Base-by-base conservation (phyloP, 2,329 filamentous ascomycete genomes). In the Lasiodiplodia hormozganensis region DNA sequence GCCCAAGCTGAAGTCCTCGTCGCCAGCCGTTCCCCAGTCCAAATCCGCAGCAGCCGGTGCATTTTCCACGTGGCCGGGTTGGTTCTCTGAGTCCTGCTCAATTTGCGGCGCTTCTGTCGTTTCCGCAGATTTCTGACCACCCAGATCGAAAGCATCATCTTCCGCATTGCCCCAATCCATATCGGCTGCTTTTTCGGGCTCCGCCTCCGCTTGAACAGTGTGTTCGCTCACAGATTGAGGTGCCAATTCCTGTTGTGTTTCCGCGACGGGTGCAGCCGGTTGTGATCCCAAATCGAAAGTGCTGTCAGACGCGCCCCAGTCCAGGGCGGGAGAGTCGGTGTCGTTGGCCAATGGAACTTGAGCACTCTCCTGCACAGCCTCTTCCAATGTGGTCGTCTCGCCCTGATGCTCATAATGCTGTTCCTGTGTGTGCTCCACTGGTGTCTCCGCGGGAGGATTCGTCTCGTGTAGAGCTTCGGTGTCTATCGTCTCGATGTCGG, bases 361-460 rank as follows among this genome's bases (percentile, higher is more conserved):
- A 14, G 75, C 77, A 65, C 80, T 81, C 65, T 85, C 82, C 23
- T 80, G 77, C 28, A 83, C 73, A 25, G 83, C 82, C 25, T 83
- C 78, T 64, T 85, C 83, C 70, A 85, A 73, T 11, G 80, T 74
- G 4, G 82, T 82, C 0, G 75, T 75, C 62, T 83, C 81, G 51
- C 83, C 80, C 68, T 85, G 83, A 69, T 82, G 80, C 68, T 85
- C 83, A 71, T 85, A 85, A 51, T 79, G 73, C 40, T 76, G 76
- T 40, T 76, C 76, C 14, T 73, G 71, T 21, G 62, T 49, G 25
- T 73, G 73, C 40, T 73, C 72, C 28, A 72, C 71, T 2, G 70
- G 51, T 11, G 69, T 51, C 6, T 70, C 70, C 23, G 62, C 71
- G 47, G 70, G 67, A n/a, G 69, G 68, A n/a, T 69, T 70, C 12